Percentiles rank a stretch among this genome's conserved stretches.
These are phyloP conservation scores for Diutina pseudorugosa DNA, from an alignment of 1,139 yeast species.

Conservation along the genomic window DNA sequence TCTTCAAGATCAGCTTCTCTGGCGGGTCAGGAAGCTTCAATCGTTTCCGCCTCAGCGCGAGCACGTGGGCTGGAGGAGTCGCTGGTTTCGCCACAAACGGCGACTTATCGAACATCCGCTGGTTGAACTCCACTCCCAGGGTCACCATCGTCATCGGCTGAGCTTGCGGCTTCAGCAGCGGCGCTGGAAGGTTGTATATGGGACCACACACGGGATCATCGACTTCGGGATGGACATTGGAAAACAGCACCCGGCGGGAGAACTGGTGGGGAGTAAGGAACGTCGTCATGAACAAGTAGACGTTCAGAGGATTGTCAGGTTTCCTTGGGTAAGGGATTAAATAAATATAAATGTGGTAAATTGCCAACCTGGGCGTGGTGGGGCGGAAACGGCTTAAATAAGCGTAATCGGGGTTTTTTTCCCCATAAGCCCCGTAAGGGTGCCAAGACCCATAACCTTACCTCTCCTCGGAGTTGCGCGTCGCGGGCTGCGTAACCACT, in stretches of 20 bases:
- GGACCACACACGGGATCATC: slow-evolving; percentile 4
- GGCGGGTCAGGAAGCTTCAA: slow-evolving; percentile 21
- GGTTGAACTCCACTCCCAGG: background rate
- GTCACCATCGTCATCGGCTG: background rate
- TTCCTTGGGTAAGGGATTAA: too few relatives aligned
- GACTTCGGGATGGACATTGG: slow-evolving; percentile 23
- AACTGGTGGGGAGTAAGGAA: slow-evolving; percentile 5
- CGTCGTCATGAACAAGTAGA: slow-evolving; percentile 1
- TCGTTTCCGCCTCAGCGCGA: slow-evolving; percentile 6
- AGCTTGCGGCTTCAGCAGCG: background rate
- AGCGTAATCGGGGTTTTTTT: too few relatives aligned
- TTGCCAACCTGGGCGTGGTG: too few relatives aligned
- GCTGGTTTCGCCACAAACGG: background rate
- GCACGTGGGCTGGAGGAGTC: background rate
- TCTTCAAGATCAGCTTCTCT: slow-evolving; percentile 28
- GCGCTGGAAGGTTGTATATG: background rate
- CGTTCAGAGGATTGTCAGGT: too few relatives aligned
- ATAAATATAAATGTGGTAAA: too few relatives aligned
- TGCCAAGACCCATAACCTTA: too few relatives aligned
- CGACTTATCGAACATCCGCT: background rate
- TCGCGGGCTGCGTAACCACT: too few relatives aligned
- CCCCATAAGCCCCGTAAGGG: too few relatives aligned
- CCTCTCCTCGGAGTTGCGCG: too few relatives aligned
- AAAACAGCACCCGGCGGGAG: slow-evolving; percentile 33
- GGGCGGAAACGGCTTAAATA: too few relatives aligned